These are phyloP conservation scores for Lentinula edodes DNA, from an alignment of 768 basidiomycete genomes.

Conservation along the genomic window DNA sequence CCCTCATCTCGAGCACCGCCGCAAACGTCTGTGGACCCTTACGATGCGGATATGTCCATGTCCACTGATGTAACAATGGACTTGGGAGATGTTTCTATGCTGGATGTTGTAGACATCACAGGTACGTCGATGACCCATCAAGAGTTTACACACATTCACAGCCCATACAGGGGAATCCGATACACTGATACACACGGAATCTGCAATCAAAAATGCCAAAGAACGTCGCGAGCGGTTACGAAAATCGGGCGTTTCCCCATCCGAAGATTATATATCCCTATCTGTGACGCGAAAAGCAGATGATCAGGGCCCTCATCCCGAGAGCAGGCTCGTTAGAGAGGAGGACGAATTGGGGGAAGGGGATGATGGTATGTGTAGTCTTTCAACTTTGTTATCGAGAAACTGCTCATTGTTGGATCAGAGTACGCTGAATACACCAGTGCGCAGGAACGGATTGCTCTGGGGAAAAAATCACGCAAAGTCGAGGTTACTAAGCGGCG, in stretches of 20 bases:
- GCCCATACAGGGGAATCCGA: slow-evolving; percentile 26
- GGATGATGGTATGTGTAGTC: slow-evolving; percentile 62
- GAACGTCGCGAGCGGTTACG: slow-evolving; percentile 70
- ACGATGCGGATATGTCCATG: slow-evolving; percentile 48
- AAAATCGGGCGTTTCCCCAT: slow-evolving; percentile 34
- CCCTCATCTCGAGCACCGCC: slow-evolving; percentile 41
- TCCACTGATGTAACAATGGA: slow-evolving; percentile 46
- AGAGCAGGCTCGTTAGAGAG: slow-evolving; percentile 75
- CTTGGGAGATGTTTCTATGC: slow-evolving; percentile 33
- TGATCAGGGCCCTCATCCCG: slow-evolving; percentile 74
- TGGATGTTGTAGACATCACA: slow-evolving; percentile 19
- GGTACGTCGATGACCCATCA: background rate
- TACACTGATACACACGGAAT: slow-evolving; percentile 60
- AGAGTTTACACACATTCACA: background rate
- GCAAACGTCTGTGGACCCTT: slow-evolving; percentile 29
- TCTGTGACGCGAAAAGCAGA: slow-evolving; percentile 52
- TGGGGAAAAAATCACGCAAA: slow-evolving; percentile 80
- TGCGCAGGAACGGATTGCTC: slow-evolving; percentile 79
- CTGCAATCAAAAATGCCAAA: slow-evolving; percentile 67
- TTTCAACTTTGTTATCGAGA: background rate
- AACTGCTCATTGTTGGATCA: slow-evolving; percentile 18
- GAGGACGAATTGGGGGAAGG: slow-evolving; percentile 87
- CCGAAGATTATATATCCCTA: slow-evolving; percentile 76
- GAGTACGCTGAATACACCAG: slow-evolving; percentile 86
- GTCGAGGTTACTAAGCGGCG: slow-evolving; percentile 60